Evolutionary conservation across 768 basidiomycete species (phyloP), one percentile per base, ranked within the genome.

Genomic region (Hericium coralloides): DNA sequence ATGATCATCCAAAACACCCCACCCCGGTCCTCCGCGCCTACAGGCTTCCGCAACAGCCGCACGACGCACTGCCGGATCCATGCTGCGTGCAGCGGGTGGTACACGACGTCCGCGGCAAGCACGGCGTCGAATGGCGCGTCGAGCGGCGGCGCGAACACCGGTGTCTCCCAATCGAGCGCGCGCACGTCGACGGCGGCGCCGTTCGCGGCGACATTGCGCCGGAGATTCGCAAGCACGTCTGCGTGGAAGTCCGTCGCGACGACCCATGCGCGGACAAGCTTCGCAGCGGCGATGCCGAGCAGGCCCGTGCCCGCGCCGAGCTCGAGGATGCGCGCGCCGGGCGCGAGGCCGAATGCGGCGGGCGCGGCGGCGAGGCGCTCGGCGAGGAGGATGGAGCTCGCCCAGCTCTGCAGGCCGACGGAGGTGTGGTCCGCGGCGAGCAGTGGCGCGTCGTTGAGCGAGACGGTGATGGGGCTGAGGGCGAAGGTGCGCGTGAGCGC

Each of bases 241-340:
- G 83, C 79, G 66, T 92, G 89, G 61, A 81, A 92, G 65, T 94
- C 91, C 9, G 87, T 90, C 14, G 89, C 86, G 20, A 84, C 69
- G 55, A 92, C 73, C 6, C 59, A 55, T 1, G 65, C 9, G 8
- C 55, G 64, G 9, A 81, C 67, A 2, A 84, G 64, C 62, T 79
- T 82, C 1, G 81, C 79, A 1, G 76, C 72, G 12, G 80, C 75
- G 60, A 94, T 84, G 61, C 88, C 88, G n/a, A 92, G 76, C 55
- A 92, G 72, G 4, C 91, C 91, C 0, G 91, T 93, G 3, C 91
- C 91, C 0, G 89, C 87, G 5, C 91, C 90, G n/a, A 94, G 77
- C 68, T 94, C 89, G 45, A 93, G 76, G 12, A 92, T 64, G 17
- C 64, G 61, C 4, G 60, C 25, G 17, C 20, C 12, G 12, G 48